Evolutionary conservation across 306 rosid genomes (phyloP).

Genomic region (Sphenostylis stenocarpa): DNA sequence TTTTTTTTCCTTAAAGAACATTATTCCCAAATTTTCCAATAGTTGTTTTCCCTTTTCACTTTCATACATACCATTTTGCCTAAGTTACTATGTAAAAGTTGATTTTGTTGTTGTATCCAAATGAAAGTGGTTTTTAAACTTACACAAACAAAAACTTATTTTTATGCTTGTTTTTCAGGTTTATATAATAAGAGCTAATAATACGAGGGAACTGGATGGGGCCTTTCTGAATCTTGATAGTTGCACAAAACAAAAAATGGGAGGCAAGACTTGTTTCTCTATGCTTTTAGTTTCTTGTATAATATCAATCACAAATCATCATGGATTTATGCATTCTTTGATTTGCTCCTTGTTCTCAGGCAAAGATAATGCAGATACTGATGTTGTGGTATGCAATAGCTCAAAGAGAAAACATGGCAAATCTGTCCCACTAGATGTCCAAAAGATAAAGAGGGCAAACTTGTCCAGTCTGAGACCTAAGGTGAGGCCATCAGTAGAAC

Average conservation of each 20-base stretch:
- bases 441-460: slow-evolving; percentile 49
- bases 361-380: slow-evolving; percentile 36
- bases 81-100: not conserved
- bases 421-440: slow-evolving; percentile 34
- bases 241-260: slow-evolving; percentile 41
- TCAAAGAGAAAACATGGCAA: slow-evolving; percentile 49
- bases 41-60: no score
- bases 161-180: slow-evolving; percentile 48
- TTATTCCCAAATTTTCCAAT: no score
- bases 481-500: slow-evolving; percentile 35
- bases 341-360: slow-evolving; percentile 42
- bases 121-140: no score
- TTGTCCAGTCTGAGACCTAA: slow-evolving; percentile 33
- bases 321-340: slow-evolving; percentile 1
- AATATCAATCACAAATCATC: not conserved
- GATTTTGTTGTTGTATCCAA: not conserved
- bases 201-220: slow-evolving; percentile 61
- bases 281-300: not conserved
- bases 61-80: not conserved
- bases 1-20: no score
- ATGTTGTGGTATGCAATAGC: slow-evolving; percentile 26
- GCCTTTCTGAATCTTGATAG: slow-evolving; percentile 54
- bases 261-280: slow-evolving; percentile 53
- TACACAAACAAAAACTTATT: no score
- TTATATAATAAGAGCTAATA: slow-evolving; percentile 59